Evolutionary conservation across 106 monocot species (phyloP).

Genomic region (Hemerocallis citrina): DNA sequence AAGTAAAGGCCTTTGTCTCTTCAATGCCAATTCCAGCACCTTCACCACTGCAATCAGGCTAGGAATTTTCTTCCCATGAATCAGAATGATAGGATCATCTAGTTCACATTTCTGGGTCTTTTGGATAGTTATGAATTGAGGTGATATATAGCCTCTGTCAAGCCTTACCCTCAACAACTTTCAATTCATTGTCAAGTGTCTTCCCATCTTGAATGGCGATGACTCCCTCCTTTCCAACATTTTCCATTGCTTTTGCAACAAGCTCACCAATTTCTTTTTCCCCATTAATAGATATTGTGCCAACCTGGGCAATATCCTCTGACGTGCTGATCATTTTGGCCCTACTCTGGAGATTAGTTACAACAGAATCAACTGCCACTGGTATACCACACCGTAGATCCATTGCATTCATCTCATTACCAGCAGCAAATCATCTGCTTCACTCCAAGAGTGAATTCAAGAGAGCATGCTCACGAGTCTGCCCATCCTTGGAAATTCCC

Average conservation of each 20-base stretch:
- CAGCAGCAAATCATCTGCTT: conserved; percentile 87
- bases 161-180: conserved; percentile 99
- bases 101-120: conserved; percentile 97
- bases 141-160: conserved; percentile 94
- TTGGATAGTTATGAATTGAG: conserved; percentile 89
- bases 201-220: conserved; percentile 85
- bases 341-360: conserved; percentile 64
- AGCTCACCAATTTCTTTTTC: conserved; percentile 78
- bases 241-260: conserved; percentile 85
- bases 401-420: conserved; percentile 80
- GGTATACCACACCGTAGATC: conserved; percentile 73
- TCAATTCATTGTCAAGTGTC: conserved; percentile 86
- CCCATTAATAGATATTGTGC: conserved; percentile 77
- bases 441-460: too few species aligned
- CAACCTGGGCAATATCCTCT: conserved; percentile 85
- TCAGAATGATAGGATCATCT: conserved; percentile 78
- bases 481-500: too few species aligned
- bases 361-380: conserved; percentile 87
- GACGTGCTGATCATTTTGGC: conserved; percentile 84
- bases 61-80: conserved; percentile 86
- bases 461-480: too few species aligned
- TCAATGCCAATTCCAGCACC: conserved; percentile 67
- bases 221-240: conserved; percentile 85
- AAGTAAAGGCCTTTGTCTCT: too few species aligned
- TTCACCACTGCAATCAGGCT: conserved; percentile 68